Evolutionary conservation across 176 grass and related monocot genomes (phyloP), one percentile per base, ranked within the genome.

Genomic region (Bolboschoenus planiculmis): DNA sequence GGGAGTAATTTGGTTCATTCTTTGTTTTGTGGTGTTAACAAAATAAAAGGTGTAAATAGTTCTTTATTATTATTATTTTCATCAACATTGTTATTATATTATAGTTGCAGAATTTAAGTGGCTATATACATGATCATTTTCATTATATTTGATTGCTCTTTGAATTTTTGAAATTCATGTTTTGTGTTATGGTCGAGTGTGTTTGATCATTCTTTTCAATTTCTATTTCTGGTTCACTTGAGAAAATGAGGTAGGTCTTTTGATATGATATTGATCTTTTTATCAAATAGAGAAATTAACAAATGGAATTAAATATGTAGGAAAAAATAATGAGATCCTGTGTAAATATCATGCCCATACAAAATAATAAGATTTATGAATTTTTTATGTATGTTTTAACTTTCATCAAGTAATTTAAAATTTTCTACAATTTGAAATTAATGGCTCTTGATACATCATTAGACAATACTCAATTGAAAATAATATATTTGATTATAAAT

Each of bases 11-110:
- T 53, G 47, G 47, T 77, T 77, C 31, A 77, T 77, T 77, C 46
- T 53, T 53, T 77, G 27, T 15, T 20, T 53, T 77, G 21, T 77
- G 47, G 46, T 51, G 44, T 77, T 50, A 77, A 30, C 72, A 77
- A 77, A 77, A 53, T 77, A 53, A 77, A 77, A 53, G 65, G 18
- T 77, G 72, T 53, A 77, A 33, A 53, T 77, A 34, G 13, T 20
- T 77, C 15, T 72, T 10, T 77, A 31, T 50, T 77, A 51, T 77
- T 74, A 74, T 77, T n/a, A n/a, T n/a, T n/a, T 77, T 76, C 13
- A 7, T 77, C 26, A 51, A 30, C 43, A 77, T 77, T 70, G 35
- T 39, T 15, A 31, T 51, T 18, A 14, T 46, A 29, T 50, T 53
- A 53, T 76, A 77, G 72, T 30, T 77, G 72, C 26, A 77, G 2